phyloP scores from a whole-genome alignment of 2,329 filamentous ascomycete genomes.

The Claviceps digitariae region DNA sequence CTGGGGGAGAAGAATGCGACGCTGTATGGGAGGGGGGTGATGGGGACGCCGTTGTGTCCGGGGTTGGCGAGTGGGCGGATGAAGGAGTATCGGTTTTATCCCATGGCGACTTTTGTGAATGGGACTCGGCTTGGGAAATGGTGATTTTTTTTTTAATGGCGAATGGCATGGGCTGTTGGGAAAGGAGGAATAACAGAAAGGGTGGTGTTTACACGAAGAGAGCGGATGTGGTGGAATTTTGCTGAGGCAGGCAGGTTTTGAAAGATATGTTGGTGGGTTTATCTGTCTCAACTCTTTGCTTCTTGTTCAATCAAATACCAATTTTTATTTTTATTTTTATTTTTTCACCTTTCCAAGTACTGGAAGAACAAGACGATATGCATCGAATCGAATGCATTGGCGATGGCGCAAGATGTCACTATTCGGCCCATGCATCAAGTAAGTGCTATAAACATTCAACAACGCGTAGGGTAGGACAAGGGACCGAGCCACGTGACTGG shows the following conservation, averaged over 20 bases:
- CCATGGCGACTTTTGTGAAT: background rate
- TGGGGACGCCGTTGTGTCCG: background rate
- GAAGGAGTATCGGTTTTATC: background rate
- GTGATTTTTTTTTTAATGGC: background rate
- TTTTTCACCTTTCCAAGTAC: background rate
- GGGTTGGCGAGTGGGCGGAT: background rate
- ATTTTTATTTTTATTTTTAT: too few species aligned
- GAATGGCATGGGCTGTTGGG: background rate
- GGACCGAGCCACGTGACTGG: background rate
- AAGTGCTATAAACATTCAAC: background rate
- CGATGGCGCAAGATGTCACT: background rate
- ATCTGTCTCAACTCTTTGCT: too few species aligned
- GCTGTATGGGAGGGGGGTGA: slow-evolving; percentile 1
- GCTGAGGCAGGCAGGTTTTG: too few species aligned
- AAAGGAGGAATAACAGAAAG: background rate
- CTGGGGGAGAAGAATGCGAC: background rate
- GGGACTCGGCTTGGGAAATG: background rate
- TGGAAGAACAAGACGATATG: background rate
- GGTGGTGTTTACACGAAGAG: too few species aligned
- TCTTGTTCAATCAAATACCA: too few species aligned
- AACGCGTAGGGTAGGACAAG: background rate
- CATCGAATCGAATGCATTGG: background rate
- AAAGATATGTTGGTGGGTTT: background rate
- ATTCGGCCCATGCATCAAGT: background rate
- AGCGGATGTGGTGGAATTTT: background rate